Base-by-base conservation (phyloP, 1,139 yeast species). In the Blastobotrys proliferans region DNA sequence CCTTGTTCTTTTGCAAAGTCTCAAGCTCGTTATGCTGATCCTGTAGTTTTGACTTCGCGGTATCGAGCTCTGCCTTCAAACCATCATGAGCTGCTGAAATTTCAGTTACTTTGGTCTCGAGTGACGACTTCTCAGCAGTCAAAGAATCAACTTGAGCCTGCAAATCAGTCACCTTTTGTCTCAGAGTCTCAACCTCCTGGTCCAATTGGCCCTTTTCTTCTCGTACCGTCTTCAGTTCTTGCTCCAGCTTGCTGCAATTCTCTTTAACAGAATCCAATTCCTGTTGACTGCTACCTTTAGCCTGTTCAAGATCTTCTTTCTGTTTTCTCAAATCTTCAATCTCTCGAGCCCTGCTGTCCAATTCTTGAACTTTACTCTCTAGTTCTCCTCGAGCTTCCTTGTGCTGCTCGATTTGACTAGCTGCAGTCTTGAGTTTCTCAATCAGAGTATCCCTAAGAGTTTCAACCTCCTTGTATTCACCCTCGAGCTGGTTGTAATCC, bases 371-470 rank as follows among this genome's bases (percentile, higher is more conserved):
- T 18, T 30, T 11, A 11, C 13, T 3, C 19, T 21, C 38, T 35
- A 33, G 18, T 11, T 39, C 43, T 3, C 17, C 21, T 8, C 20
- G 18, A 8, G 25, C 17, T 6, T 19, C 2, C 29, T 43, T 39
- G 16, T 38, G 38, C 6, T 30, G 56, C 17, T 55, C 57, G 30
- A 58, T 55, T 36, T 56, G 61, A 13, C 45, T 46, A 4, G 62
- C 64, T 18, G 64, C 59, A n/a, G 51, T 47, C 18, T 55, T 60
- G 10, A 58, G 54, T 46, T 63, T 62, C 14, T 51, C 52, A n/a
- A 62, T 57, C 14, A 63, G 48, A 32, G 55, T 60, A 3, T 52
- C 58, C 35, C 58, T 60, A 24, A 59, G 43, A 8, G 30, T 25
- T n/a, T 19, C 29, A 6, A 45, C 47, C 25, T 60, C 64, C 21